phyloP scores from a whole-genome alignment of 1,139 yeast species.

The Scheffersomyces quercinus region DNA sequence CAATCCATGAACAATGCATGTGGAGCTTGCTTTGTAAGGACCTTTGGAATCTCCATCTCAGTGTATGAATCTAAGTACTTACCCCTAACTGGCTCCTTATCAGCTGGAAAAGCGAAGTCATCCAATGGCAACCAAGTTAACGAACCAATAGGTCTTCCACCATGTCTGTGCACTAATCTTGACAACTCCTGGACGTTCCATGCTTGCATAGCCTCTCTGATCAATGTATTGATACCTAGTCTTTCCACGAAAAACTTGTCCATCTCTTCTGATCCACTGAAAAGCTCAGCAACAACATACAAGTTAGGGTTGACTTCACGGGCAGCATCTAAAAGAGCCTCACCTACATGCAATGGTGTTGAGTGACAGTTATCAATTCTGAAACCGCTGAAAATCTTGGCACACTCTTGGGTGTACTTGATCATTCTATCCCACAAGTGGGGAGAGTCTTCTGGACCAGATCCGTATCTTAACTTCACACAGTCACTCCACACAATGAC shows the following conservation, averaged over 20 bases:
- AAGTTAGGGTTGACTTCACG: slow-evolving; percentile 80
- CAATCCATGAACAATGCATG: slow-evolving; percentile 98
- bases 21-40: slow-evolving; percentile 67
- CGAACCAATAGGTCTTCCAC: slow-evolving; percentile 95
- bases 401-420: slow-evolving; percentile 70
- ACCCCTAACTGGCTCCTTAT: slow-evolving; percentile 32
- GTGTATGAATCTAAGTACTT: slow-evolving; percentile 41
- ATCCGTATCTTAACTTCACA: slow-evolving; percentile 87
- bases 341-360: slow-evolving; percentile 94
- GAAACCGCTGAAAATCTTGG: slow-evolving; percentile 81
- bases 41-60: slow-evolving; percentile 65
- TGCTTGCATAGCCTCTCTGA: slow-evolving; percentile 98
- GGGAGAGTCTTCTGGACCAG: slow-evolving; percentile 77
- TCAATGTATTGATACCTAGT: slow-evolving; percentile 81
- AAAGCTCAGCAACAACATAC: slow-evolving; percentile 91
- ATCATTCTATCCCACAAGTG: slow-evolving; percentile 87
- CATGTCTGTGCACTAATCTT: slow-evolving; percentile 83
- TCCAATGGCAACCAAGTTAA: slow-evolving; percentile 75
- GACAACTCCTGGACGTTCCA: slow-evolving; percentile 87
- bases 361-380: slow-evolving; percentile 96
- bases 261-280: slow-evolving; percentile 88
- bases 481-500: slow-evolving; percentile 98
- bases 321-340: slow-evolving; percentile 83
- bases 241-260: slow-evolving; percentile 90
- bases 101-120: slow-evolving; percentile 66